phyloP scores from a whole-genome alignment of 768 basidiomycete species.

The Ramaria rubella region DNA sequence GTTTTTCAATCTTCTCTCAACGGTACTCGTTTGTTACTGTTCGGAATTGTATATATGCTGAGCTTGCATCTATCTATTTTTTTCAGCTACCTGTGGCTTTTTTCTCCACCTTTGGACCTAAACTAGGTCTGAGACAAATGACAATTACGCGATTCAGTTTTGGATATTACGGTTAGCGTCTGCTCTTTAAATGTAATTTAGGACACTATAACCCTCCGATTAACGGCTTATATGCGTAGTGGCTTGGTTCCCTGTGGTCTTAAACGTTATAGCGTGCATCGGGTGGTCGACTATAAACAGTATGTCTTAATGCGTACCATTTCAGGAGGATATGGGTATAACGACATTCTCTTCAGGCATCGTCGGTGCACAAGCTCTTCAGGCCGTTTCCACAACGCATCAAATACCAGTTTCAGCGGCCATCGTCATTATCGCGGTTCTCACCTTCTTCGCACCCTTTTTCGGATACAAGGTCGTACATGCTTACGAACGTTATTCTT shows the following conservation, averaged over 20 bases:
- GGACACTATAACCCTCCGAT: constrained; percentile 5
- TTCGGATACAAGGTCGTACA: constrained; percentile 39
- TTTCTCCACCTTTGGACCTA: constrained; percentile 34
- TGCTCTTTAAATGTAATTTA: not conserved
- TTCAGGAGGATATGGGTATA: no score
- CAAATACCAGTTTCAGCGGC: constrained; percentile 33
- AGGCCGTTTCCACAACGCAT: constrained; percentile 17
- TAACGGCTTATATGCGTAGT: not conserved
- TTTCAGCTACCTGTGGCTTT: constrained; percentile 24
- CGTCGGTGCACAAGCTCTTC: constrained; percentile 24
- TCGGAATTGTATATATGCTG: not conserved
- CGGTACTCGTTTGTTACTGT: not conserved
- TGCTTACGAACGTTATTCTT: constrained; percentile 35
- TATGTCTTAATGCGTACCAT: no score
- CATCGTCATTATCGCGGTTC: constrained; percentile 38
- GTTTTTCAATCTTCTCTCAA: constrained; percentile 34
- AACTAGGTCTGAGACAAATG: constrained; percentile 38
- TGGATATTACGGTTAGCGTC: constrained; percentile 24
- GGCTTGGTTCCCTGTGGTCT: constrained; percentile 25
- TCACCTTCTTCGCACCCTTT: constrained; percentile 33
- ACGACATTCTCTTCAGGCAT: not conserved
- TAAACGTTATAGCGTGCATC: constrained; percentile 38
- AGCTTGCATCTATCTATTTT: not conserved
- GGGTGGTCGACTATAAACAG: constrained; percentile 36
- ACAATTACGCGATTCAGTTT: constrained; percentile 36